These are phyloP conservation scores for Metschnikowia santaceciliae DNA, from an alignment of 805 yeast genomes.

Conservation along the genomic window DNA sequence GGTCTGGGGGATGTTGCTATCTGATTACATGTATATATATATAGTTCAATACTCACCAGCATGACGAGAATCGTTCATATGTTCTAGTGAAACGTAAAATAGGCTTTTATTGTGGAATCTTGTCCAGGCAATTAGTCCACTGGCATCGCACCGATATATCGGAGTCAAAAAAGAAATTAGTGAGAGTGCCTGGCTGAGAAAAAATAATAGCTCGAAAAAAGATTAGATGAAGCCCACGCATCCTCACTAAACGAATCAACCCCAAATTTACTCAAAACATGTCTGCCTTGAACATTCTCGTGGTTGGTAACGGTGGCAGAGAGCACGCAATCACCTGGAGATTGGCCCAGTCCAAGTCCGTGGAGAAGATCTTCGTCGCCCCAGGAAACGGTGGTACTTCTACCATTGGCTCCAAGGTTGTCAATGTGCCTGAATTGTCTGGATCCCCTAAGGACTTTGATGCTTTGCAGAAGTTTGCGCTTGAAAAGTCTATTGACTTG, in stretches of 20 bases:
- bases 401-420: slow-evolving; percentile 51
- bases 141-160: background rate
- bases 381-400: slow-evolving; percentile 96
- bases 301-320: slow-evolving; percentile 98
- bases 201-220: slow-evolving; percentile 1
- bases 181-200: slow-evolving; percentile 1
- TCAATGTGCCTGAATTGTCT: slow-evolving; percentile 63
- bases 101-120: too few relatives aligned
- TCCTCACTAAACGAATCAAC: slow-evolving; percentile 2
- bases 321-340: slow-evolving; percentile 97
- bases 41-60: slow-evolving; percentile 10
- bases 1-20: slow-evolving; percentile 45
- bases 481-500: slow-evolving; percentile 57
- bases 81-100: background rate
- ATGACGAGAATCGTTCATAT: background rate
- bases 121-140: too few relatives aligned
- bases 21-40: slow-evolving; percentile 21
- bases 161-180: slow-evolving; percentile 4
- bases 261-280: slow-evolving; percentile 5
- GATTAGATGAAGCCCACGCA: background rate
- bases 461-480: slow-evolving; percentile 69
- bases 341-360: slow-evolving; percentile 71
- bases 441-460: slow-evolving; percentile 66
- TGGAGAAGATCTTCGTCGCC: slow-evolving; percentile 76
- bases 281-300: slow-evolving; percentile 44